Evolutionary conservation across 2,329 filamentous ascomycete species (phyloP).

Genomic region (Cercospora janseana): DNA sequence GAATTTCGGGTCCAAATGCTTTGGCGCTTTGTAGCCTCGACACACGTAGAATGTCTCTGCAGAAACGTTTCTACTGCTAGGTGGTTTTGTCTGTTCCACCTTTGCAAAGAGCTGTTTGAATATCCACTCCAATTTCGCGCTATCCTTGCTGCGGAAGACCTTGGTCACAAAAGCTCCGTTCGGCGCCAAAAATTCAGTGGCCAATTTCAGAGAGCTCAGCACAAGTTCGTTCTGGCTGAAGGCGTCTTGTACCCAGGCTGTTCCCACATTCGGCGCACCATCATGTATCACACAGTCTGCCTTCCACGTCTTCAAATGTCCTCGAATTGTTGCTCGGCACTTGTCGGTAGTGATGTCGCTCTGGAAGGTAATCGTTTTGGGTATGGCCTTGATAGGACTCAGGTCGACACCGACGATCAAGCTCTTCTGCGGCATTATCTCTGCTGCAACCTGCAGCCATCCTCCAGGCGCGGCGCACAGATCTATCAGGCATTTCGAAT

Average conservation of each 20-base stretch:
- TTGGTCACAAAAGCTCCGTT: slow-evolving; percentile 96
- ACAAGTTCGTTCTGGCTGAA: slow-evolving; percentile 95
- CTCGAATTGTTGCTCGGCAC: slow-evolving; percentile 82
- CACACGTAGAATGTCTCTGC: slow-evolving; percentile 99
- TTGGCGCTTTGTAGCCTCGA: slow-evolving; percentile 90
- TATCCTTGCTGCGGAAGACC: slow-evolving; percentile 95
- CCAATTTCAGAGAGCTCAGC: slow-evolving; percentile 85
- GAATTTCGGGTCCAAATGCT: slow-evolving; percentile 87
- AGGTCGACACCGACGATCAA: slow-evolving; percentile 95
- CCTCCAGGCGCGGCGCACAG: slow-evolving; percentile 95
- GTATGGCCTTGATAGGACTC: slow-evolving; percentile 91
- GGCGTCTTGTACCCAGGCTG: slow-evolving; percentile 96
- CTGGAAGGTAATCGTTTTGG: slow-evolving; percentile 90
- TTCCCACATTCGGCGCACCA: slow-evolving; percentile 95
- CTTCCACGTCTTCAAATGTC: slow-evolving; percentile 93
- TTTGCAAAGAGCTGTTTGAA: slow-evolving; percentile 95
- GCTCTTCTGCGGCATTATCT: slow-evolving; percentile 86
- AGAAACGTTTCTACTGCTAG: slow-evolving; percentile 90
- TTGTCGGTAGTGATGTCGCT: slow-evolving; percentile 98
- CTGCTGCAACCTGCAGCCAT: slow-evolving; percentile 94
- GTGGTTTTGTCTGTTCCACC: slow-evolving; percentile 96
- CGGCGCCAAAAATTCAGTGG: slow-evolving; percentile 85
- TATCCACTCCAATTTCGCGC: slow-evolving; percentile 93
- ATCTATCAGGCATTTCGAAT: slow-evolving; percentile 94
- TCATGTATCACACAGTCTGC: slow-evolving; percentile 94